Evolutionary conservation across 495 filamentous ascomycete genomes (phyloP).

Genomic region (Penicillium flavigenum): DNA sequence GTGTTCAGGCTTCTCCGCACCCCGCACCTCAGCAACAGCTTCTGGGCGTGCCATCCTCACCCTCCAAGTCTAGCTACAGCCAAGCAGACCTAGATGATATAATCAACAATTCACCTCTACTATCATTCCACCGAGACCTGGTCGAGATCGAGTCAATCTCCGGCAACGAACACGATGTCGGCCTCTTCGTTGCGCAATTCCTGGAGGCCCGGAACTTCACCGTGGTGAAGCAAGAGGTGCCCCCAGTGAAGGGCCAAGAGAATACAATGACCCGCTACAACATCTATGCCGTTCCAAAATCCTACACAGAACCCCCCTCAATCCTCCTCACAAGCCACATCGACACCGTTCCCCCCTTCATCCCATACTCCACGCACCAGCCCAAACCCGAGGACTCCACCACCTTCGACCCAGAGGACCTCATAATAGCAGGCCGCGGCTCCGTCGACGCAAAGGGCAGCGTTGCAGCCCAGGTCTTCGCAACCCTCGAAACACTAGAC

Average conservation of each 20-base stretch:
- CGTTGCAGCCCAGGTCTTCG: conserved; percentile 76
- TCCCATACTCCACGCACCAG: conserved; percentile 46
- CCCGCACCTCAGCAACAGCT: conserved; percentile 30
- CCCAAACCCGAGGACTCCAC: conserved; percentile 2
- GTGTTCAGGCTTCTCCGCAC: conserved; percentile 36
- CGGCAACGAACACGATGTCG: conserved; percentile 68
- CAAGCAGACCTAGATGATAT: conserved; percentile 23
- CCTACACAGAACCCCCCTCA: conserved; percentile 51
- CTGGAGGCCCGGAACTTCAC: conserved; percentile 64
- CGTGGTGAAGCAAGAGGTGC: conserved; percentile 60
- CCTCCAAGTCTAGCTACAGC: conserved; percentile 3
- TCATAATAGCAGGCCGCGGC: conserved; percentile 70
- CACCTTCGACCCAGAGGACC: conserved; percentile 35
- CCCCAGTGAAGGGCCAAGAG: conserved; percentile 19
- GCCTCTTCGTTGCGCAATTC: conserved; percentile 64
- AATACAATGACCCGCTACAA: conserved; percentile 58
- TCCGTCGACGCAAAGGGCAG: conserved; percentile 87
- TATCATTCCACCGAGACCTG: conserved; percentile 74
- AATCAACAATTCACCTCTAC: conserved; percentile 52
- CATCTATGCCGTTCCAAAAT: conserved; percentile 71
- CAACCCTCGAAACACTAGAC: conserved; percentile 60
- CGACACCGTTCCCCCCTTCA: conserved; percentile 67
- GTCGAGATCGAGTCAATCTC: conserved; percentile 74
- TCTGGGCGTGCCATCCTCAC: conserved; percentile 13
- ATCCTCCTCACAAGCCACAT: conserved; percentile 77